Evolutionary conservation across 768 basidiomycete species (phyloP), one percentile per base, ranked within the genome.

Genomic region (Pluteus cervinus): DNA sequence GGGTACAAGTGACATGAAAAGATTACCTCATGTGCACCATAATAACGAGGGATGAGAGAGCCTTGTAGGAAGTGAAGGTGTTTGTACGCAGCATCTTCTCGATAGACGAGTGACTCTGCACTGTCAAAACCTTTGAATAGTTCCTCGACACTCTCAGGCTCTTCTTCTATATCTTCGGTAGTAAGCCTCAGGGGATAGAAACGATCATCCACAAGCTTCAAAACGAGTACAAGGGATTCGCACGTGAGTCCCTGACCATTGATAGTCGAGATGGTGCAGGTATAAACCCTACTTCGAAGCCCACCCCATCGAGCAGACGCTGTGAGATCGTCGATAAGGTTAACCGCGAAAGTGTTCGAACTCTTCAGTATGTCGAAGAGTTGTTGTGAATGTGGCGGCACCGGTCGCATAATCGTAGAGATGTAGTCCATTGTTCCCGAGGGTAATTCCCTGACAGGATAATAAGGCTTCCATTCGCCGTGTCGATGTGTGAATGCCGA

Each of bases 171-270:
- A 28, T 37, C 36, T 15, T 30, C 29, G 23, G 39, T 37, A n/a
- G n/a, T n/a, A n/a, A n/a, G n/a, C n/a, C n/a, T n/a, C n/a, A n/a
- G n/a, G n/a, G n/a, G n/a, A n/a, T n/a, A n/a, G n/a, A n/a, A n/a
- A 25, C 41, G 37, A 32, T 43, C 41, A 33, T 43, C 41, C 30
- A 40, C 38, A 23, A 43, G 23, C 36, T 43, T 43, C 24, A 38
- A 17, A 5, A 38, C 31, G 21, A 37, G 32, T 35, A 36, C 24
- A 41, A 35, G 21, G 40, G 36, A 41, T 41, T 41, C 24, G 35
- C 24, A 35, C 35, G 40, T 16, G 36, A 35, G 24, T 24, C 36
- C 24, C 16, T 45, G 36, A 20, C 39, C 40, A 29, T 41, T 32
- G 31, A 34, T 29, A 36, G 25, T 41, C 36, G 35, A 45, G 40